These are phyloP conservation scores for Crucibulum laeve DNA, from an alignment of 768 basidiomycete genomes.

Conservation along the genomic window DNA sequence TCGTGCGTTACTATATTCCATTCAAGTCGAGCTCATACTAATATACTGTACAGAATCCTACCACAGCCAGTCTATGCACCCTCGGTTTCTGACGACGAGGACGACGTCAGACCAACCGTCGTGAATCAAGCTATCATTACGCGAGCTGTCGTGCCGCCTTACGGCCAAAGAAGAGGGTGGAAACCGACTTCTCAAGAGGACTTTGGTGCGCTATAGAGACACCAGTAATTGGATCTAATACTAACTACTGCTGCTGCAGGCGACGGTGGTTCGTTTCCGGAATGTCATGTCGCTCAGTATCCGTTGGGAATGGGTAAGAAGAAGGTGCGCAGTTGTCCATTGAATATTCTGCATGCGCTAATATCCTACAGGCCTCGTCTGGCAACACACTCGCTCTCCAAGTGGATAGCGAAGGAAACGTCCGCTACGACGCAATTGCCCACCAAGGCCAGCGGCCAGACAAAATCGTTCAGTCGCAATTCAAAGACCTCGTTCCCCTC, in stretches of 20 bases:
- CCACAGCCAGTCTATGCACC: constrained; percentile 61
- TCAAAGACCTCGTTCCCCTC: constrained; percentile 96
- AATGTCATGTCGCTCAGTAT: constrained; percentile 97
- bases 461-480: constrained; percentile 88
- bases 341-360: constrained; percentile 2
- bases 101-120: constrained; percentile 34
- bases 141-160: constrained; percentile 65
- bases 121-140: constrained; percentile 39
- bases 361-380: constrained; percentile 60
- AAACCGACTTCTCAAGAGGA: constrained; percentile 78
- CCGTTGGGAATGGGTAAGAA: constrained; percentile 93
- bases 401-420: constrained; percentile 95
- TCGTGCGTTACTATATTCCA: constrained; percentile 47
- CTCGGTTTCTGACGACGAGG: constrained; percentile 56
- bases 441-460: constrained; percentile 89
- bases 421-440: constrained; percentile 96
- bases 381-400: constrained; percentile 96
- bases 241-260: constrained; percentile 31
- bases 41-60: constrained; percentile 46
- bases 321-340: constrained; percentile 53
- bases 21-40: constrained; percentile 3
- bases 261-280: constrained; percentile 86
- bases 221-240: constrained; percentile 2
- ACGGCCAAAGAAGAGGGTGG: constrained; percentile 86
- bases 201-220: constrained; percentile 55